Percentiles rank a stretch among this genome's conserved stretches.
Conservation (phyloP, 805 yeast genomes). For the Lachancea thermotolerans region DNA sequence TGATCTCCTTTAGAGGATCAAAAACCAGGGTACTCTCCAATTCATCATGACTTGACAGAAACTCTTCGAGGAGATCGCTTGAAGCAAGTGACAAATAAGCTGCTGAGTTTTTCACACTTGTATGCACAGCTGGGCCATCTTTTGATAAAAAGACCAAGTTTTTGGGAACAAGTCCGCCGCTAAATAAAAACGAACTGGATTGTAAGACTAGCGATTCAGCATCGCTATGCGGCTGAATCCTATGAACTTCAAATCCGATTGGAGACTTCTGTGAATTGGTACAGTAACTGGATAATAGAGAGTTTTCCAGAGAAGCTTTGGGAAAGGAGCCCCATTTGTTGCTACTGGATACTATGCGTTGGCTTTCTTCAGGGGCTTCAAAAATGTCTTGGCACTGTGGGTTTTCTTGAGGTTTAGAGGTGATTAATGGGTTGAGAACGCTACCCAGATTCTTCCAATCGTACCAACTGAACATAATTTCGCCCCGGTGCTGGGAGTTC, state of each 20-base stretch:
- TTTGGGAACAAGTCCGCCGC: not conserved
- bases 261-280: not conserved
- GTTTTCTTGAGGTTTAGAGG: not conserved
- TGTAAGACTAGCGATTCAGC: constrained; percentile 5
- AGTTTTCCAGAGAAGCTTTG: not conserved
- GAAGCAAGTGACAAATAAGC: not conserved
- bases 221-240: not conserved
- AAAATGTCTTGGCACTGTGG: constrained; percentile 2
- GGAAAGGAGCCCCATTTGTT: not conserved
- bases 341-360: too few relatives aligned
- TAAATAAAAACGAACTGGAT: constrained; percentile 1
- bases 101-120: not conserved
- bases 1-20: not conserved
- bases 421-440: not conserved
- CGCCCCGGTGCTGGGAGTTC: not conserved
- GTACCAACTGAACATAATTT: constrained; percentile 6
- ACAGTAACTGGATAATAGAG: not conserved
- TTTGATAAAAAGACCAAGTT: not conserved
- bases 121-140: not conserved
- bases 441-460: constrained; percentile 7
- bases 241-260: not conserved
- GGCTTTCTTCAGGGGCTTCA: not conserved
- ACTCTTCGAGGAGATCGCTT: not conserved
- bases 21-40: not conserved
- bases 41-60: not conserved